Evolutionary conservation across 306 rosid genomes (phyloP).

Genomic region (Benincasa hispida): DNA sequence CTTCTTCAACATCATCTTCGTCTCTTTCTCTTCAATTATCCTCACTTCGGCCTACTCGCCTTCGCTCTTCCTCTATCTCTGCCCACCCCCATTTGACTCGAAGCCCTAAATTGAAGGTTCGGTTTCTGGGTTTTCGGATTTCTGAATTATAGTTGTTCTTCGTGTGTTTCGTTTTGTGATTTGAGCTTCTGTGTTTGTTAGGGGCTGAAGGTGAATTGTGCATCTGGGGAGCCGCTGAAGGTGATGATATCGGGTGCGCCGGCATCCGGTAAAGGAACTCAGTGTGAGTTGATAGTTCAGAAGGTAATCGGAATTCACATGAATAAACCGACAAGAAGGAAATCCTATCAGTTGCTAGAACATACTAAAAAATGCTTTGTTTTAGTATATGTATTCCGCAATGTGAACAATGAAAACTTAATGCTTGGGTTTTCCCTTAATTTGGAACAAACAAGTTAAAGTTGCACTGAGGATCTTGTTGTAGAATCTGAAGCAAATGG

Average conservation of each 20-base stretch:
- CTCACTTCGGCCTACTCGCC: slow-evolving; percentile 23
- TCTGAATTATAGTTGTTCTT: neutral
- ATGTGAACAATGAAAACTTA: neutral
- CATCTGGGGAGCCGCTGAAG: slow-evolving; percentile 51
- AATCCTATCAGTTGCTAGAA: neutral
- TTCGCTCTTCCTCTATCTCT: slow-evolving; percentile 24
- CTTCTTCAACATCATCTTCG: slow-evolving; percentile 16
- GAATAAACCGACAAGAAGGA: neutral
- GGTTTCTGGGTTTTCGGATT: no score
- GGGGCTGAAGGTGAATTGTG: slow-evolving; percentile 46
- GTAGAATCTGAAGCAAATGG: neutral
- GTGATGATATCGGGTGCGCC: slow-evolving; percentile 96
- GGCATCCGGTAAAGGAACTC: slow-evolving; percentile 95
- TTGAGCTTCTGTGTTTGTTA: slow-evolving; percentile 9
- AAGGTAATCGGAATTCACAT: slow-evolving; percentile 30
- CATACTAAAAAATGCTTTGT: neutral
- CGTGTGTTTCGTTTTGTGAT: neutral
- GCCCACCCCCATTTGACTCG: slow-evolving; percentile 15
- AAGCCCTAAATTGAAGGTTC: slow-evolving; percentile 33
- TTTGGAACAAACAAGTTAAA: neutral
- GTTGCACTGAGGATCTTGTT: neutral
- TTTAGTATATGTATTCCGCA: neutral
- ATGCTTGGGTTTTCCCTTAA: neutral
- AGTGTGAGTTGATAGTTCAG: slow-evolving; percentile 69
- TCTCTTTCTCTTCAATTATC: slow-evolving; percentile 12